These are phyloP conservation scores for Theobroma cacao DNA, from an alignment of 345 rosid species.

Conservation along the genomic window DNA sequence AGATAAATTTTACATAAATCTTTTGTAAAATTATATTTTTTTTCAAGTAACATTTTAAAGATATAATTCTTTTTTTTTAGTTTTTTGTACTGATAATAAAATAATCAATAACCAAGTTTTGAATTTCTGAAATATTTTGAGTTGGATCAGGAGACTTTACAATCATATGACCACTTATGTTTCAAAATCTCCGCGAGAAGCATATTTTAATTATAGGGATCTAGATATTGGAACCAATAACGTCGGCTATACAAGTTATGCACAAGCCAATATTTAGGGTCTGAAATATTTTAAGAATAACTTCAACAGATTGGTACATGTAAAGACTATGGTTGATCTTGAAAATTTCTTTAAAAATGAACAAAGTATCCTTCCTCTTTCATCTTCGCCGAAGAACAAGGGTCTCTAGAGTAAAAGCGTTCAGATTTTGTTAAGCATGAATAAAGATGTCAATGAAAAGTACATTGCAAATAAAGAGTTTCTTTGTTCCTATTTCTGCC, in stretches of 20 bases:
- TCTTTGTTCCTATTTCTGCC: background rate
- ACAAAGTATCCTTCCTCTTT: constrained; percentile 50
- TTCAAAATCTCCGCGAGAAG: constrained; percentile 38
- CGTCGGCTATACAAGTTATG: constrained; percentile 20
- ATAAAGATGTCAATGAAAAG: background rate
- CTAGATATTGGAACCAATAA: constrained; percentile 51
- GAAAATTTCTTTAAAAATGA: constrained; percentile 51
- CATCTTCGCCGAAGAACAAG: background rate
- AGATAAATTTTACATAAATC: too few relatives aligned
- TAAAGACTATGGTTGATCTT: constrained; percentile 54
- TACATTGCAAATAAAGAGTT: background rate
- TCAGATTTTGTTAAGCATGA: background rate
- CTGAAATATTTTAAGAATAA: constrained; percentile 44
- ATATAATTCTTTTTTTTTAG: too few relatives aligned
- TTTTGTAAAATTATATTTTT: too few relatives aligned
- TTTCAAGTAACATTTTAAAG: too few relatives aligned
- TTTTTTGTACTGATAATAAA: too few relatives aligned
- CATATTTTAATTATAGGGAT: constrained; percentile 65
- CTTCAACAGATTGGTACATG: constrained; percentile 41
- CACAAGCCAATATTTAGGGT: constrained; percentile 43
- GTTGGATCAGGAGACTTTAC: background rate
- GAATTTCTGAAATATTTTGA: too few relatives aligned
- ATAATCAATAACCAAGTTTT: too few relatives aligned
- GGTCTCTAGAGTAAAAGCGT: background rate
- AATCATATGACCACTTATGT: background rate